phyloP scores from a whole-genome alignment of 148 eudicot genomes.

The Rheum nobile region DNA sequence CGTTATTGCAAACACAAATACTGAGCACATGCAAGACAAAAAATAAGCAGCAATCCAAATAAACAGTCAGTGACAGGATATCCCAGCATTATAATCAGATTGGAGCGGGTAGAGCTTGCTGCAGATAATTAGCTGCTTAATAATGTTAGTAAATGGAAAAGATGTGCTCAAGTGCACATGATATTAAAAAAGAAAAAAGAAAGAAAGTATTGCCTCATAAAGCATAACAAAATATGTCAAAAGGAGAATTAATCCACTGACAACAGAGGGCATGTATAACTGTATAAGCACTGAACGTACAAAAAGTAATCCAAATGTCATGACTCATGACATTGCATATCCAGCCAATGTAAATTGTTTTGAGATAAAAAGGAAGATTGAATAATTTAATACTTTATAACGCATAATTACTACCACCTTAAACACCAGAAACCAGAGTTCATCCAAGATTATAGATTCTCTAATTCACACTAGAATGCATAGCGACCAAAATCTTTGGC shows the following conservation, averaged over 20 bases:
- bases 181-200: neutral
- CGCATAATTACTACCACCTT: neutral
- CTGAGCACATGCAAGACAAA: neutral
- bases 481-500: neutral
- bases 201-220: neutral
- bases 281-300: neutral
- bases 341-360: neutral
- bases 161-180: constrained; percentile 8
- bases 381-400: neutral
- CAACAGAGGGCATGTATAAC: neutral
- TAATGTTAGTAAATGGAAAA: neutral
- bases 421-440: neutral
- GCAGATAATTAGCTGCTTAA: neutral
- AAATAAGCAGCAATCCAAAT: neutral
- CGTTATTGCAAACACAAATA: neutral
- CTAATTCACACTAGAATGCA: neutral
- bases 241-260: neutral
- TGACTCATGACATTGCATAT: neutral
- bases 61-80: neutral
- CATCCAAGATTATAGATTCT: neutral
- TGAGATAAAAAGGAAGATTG: neutral
- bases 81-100: neutral
- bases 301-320: neutral
- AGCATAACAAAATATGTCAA: neutral
- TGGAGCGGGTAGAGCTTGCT: neutral